phyloP scores from a whole-genome alignment of 2,329 filamentous ascomycete genomes.

The Exophiala phaeomuriformis region DNA sequence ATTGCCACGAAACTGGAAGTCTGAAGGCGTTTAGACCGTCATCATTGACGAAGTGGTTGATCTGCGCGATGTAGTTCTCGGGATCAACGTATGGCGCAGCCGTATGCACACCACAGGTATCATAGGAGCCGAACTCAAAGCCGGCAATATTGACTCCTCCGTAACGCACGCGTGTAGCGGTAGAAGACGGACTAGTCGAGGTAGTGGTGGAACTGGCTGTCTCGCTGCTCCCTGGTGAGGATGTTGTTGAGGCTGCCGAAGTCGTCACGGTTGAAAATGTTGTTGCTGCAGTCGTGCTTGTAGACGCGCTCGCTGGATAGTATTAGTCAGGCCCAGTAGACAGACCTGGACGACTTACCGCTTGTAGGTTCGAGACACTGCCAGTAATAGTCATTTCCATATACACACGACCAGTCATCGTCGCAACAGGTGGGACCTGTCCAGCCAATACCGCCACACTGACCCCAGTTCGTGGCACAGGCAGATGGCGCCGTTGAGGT shows the following conservation, averaged over 20 bases:
- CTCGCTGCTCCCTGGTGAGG: neutral
- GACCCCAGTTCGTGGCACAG: constrained; percentile 16
- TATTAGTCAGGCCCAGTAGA: neutral
- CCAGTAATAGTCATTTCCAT: constrained; percentile 12
- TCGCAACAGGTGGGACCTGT: constrained; percentile 17
- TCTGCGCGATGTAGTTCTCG: constrained; percentile 43
- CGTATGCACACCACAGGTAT: constrained; percentile 6
- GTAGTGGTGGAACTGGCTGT: neutral
- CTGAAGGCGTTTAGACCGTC: constrained; percentile 52
- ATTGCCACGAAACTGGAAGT: constrained; percentile 55
- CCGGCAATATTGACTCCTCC: constrained; percentile 42
- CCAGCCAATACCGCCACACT: constrained; percentile 23
- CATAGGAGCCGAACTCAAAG: constrained; percentile 43
- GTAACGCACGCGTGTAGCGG: constrained; percentile 1
- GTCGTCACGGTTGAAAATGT: neutral
- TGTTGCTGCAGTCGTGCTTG: neutral
- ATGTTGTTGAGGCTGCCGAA: neutral
- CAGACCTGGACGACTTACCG: neutral
- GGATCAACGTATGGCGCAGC: constrained; percentile 2
- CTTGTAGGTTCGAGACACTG: constrained; percentile 5
- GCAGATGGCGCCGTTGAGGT: neutral
- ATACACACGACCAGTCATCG: constrained; percentile 8
- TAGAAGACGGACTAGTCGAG: neutral
- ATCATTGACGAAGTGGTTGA: constrained; percentile 50
- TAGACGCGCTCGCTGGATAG: constrained; percentile 1